A percentile compares a stretch with the other conserved stretches of the same genome.
Evolutionary conservation across 495 filamentous ascomycete genomes (phyloP).

Genomic region (Aspergillus incahuasiensis): DNA sequence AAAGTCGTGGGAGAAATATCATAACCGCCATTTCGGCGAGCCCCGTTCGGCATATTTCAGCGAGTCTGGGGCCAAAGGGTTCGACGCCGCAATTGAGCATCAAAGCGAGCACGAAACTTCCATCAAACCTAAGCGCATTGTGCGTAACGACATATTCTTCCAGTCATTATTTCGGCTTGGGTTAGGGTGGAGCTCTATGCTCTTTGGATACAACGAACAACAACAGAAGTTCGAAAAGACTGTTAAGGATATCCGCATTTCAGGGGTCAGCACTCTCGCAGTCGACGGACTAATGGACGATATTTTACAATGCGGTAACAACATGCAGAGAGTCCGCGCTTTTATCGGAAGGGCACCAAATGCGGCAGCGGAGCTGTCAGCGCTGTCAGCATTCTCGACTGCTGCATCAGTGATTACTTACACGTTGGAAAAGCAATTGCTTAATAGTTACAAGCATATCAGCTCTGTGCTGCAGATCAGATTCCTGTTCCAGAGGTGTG

Average conservation of each 20-base stretch:
- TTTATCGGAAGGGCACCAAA: constrained; percentile 47
- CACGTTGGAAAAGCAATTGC: constrained; percentile 36
- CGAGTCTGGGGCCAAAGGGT: constrained; percentile 67
- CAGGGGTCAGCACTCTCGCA: constrained; percentile 59
- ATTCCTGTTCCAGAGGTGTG: constrained; percentile 56
- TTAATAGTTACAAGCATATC: constrained; percentile 19
- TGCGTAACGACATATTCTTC: constrained; percentile 48
- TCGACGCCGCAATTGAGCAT: constrained; percentile 60
- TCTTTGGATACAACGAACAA: constrained; percentile 65
- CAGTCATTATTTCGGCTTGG: constrained; percentile 65
- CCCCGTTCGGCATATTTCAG: constrained; percentile 61
- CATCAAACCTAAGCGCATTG: constrained; percentile 18
- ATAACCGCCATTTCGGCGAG: constrained; percentile 37
- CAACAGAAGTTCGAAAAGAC: constrained; percentile 54
- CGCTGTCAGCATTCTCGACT: constrained; percentile 35
- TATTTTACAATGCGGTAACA: constrained; percentile 62
- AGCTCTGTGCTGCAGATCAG: constrained; percentile 61
- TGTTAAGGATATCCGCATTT: constrained; percentile 54
- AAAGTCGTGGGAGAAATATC: constrained; percentile 72
- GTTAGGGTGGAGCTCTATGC: constrained; percentile 73
- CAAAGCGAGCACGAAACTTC: constrained; percentile 10
- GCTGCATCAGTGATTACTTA: constrained; percentile 32
- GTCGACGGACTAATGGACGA: constrained; percentile 53
- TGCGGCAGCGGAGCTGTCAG: constrained; percentile 27
- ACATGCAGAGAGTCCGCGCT: constrained; percentile 56